phyloP scores from a whole-genome alignment of 768 basidiomycete species.

The Pleurotus giganteus region DNA sequence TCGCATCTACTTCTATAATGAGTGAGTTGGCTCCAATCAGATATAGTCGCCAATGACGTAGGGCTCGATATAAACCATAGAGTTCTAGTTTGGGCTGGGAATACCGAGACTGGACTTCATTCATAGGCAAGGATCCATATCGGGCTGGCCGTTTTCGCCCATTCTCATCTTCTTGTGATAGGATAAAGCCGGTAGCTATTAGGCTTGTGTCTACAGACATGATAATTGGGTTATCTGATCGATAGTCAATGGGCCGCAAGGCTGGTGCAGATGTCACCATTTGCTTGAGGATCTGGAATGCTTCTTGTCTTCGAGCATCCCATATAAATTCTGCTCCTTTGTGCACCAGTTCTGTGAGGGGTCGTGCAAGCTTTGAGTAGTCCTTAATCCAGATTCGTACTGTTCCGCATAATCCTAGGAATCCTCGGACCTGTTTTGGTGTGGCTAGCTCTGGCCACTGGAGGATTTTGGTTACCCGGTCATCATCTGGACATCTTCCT shows the following conservation, averaged over 20 bases:
- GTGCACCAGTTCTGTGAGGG: slow-evolving; percentile 16
- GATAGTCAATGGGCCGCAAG: slow-evolving; percentile 29
- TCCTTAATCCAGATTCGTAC: slow-evolving; percentile 20
- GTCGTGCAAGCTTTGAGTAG: slow-evolving; percentile 14
- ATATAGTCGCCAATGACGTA: slow-evolving; percentile 23
- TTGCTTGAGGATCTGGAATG: slow-evolving; percentile 18
- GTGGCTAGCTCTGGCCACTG: slow-evolving; percentile 16
- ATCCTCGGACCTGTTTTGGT: slow-evolving; percentile 17
- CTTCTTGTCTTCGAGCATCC: slow-evolving; percentile 16
- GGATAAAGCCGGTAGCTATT: slow-evolving; percentile 28
- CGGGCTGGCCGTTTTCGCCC: slow-evolving; percentile 18
- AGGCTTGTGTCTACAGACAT: slow-evolving; percentile 29
- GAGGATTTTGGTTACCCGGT: slow-evolving; percentile 22
- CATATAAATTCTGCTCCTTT: slow-evolving; percentile 23
- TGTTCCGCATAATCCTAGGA: slow-evolving; percentile 23
- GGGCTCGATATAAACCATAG: slow-evolving; percentile 25
- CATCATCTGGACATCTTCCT: slow-evolving; percentile 25
- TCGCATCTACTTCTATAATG: slow-evolving; percentile 30
- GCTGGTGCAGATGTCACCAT: slow-evolving; percentile 18
- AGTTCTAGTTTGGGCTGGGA: slow-evolving; percentile 32
- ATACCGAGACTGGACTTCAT: slow-evolving; percentile 24
- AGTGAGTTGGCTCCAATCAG: slow-evolving; percentile 25
- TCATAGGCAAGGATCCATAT: slow-evolving; percentile 32
- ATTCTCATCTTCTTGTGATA: slow-evolving; percentile 27
- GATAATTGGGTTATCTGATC: slow-evolving; percentile 19